Percentiles rank a stretch among this genome's conserved stretches.
Evolutionary conservation across 345 rosid genomes (phyloP).

Genomic region (Brassica juncea): DNA sequence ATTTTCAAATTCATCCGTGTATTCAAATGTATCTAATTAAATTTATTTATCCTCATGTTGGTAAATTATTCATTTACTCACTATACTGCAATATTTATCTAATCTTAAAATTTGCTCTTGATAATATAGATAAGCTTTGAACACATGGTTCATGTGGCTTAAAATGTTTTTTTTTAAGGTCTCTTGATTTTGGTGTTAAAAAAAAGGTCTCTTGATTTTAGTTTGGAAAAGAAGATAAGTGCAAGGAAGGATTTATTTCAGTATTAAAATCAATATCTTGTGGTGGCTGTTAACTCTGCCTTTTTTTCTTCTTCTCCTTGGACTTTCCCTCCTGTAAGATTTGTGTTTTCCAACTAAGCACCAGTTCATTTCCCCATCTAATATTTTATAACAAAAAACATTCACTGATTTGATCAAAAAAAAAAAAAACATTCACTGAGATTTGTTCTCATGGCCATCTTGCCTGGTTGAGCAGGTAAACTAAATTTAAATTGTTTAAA

Average conservation of each 20-base stretch:
- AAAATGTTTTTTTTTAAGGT: constrained; percentile 2
- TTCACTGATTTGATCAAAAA: neutral
- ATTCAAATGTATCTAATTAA: neutral
- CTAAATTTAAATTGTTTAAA: neutral
- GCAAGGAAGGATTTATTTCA: constrained; percentile 26
- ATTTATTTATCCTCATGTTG: neutral
- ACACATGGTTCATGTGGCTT: constrained; percentile 51
- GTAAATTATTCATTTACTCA: constrained; percentile 5
- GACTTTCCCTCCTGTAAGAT: constrained; percentile 35
- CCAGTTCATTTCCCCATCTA: constrained; percentile 22
- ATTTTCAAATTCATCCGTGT: neutral
- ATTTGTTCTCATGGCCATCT: constrained; percentile 4
- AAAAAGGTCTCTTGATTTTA: constrained; percentile 39
- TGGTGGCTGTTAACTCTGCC: constrained; percentile 38
- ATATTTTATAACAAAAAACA: constrained; percentile 6
- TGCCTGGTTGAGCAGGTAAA: neutral
- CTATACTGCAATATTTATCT: constrained; percentile 11
- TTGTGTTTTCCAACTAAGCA: constrained; percentile 27
- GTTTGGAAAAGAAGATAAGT: constrained; percentile 53
- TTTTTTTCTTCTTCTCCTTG: constrained; percentile 37
- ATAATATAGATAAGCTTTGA: constrained; percentile 28
- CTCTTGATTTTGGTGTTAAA: no score
- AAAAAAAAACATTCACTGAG: constrained; percentile 8
- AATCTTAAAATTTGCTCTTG: neutral
- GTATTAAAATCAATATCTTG: constrained; percentile 34